phyloP scores from a whole-genome alignment of 441 rosid genomes.

The Eruca vesicaria region DNA sequence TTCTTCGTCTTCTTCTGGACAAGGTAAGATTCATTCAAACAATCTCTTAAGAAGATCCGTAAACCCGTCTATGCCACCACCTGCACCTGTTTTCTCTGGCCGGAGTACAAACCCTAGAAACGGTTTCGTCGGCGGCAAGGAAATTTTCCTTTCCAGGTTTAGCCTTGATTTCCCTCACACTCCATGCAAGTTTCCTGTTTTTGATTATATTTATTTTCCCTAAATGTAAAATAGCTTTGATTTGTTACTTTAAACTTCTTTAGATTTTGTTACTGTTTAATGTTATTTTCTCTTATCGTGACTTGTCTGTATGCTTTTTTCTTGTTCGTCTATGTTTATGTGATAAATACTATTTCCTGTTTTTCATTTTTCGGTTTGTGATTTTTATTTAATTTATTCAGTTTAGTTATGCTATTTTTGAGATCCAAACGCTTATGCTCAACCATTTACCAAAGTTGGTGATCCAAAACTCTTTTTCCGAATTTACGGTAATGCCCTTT shows the following conservation, averaged over 20 bases:
- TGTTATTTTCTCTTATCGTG: not conserved
- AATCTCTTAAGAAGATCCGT: constrained; percentile 29
- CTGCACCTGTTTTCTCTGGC: constrained; percentile 16
- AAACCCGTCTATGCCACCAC: constrained; percentile 34
- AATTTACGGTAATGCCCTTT: constrained; percentile 28
- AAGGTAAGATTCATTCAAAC: constrained; percentile 21
- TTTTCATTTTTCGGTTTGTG: not conserved
- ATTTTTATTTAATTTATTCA: not conserved
- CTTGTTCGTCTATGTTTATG: constrained; percentile 18
- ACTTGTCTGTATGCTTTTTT: not conserved
- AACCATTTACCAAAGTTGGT: constrained; percentile 15
- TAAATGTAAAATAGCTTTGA: not conserved
- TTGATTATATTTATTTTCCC: constrained; percentile 1
- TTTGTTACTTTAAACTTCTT: not conserved
- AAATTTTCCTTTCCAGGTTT: constrained; percentile 30
- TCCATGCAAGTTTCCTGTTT: not conserved
- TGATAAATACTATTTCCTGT: not conserved
- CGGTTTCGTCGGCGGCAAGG: constrained; percentile 33
- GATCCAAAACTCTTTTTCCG: constrained; percentile 1
- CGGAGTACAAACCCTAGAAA: constrained; percentile 20
- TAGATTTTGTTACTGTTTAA: not conserved
- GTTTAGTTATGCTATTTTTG: not conserved
- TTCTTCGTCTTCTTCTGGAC: constrained; percentile 39
- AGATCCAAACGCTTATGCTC: constrained; percentile 6
- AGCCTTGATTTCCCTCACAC: not conserved